Evolutionary conservation across 345 rosid genomes (phyloP), one percentile per base, ranked within the genome.

Genomic region (Populus simonii): DNA sequence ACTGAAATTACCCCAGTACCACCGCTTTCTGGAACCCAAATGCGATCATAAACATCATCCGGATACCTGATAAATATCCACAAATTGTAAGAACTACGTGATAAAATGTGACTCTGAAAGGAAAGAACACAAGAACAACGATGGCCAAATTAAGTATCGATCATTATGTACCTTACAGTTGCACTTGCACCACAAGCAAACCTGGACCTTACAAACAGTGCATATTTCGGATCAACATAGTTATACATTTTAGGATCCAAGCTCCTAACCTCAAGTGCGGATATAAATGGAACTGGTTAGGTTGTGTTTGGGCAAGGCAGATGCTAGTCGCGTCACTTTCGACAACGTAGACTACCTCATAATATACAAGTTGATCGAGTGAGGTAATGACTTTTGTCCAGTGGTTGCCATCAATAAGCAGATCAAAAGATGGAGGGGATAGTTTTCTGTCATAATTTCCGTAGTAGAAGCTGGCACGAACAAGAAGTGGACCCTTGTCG

Each of bases 1-100:
- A 84, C 84, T 12, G 20, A 38, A 2, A 61, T 66, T 43, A 81
- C 23, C 23, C 74, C 84, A 5, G 29, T 65, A 18, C 76, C 73
- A 2, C 15, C 49, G 9, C 16, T 25, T 3, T 71, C 83, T 10
- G 89, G 84, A 76, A 25, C 45, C 89, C 92, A 89, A 3, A 87
- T 72, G 65, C 92, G 76, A 69, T 84, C 87, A 22, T 84, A 89
- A 7, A 1, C 0, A 80, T 89, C 89, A 17, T 36, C 61, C 2
- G 47, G 25, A 47, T 0, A 81, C 79, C 86, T 82, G 65, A 38
- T 69, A 79, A 23, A 3, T 70, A 36, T 68, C 13, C 15, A 68
- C 20, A 9, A 7, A 5, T 3, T 17, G 45, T 36, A 20, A 36
- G 43, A 12, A 2, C 3, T 33, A 0, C 36, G 36, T 33, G 36